Base-by-base conservation (phyloP, 352 stramenopile genomes). In the Pythium chondricola region DNA sequence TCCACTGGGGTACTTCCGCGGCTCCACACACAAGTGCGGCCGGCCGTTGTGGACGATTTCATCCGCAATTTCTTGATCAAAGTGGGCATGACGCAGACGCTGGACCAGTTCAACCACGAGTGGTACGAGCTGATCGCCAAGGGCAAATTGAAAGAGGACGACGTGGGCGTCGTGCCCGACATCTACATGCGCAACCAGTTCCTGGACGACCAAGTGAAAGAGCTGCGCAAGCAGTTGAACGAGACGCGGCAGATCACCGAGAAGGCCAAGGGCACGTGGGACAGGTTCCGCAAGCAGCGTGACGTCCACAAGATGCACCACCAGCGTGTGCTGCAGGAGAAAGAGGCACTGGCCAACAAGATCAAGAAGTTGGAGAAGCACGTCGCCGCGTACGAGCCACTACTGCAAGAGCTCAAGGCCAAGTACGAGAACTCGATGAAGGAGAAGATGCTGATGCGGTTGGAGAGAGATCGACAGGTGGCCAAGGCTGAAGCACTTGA, bases 301-400 rank as follows among this genome's bases (percentile, higher is more conserved):
- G 91, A 98, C 63, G 93, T 96, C 41, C 92, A 98, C 70, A 93
- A 96, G 56, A 97, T 97, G 85, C 86, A 98, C 58, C 93, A 98
- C 74, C 85, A 97, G 66, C 83, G 89, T 33, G 93, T 98, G 31
- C 66, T 97, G 20, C 90, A 98, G 66, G 93, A 98, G 56, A 98
- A 98, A 59, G 84, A 95, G 17, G 86, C 87, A n/a, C 65, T 98
- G 20, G 80, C 85, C 6, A 52, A 41, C 55, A 96, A 98, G 63
- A 91, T 97, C 48, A 88, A 85, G 53, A 88, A 89, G 26, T 69
- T 98, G 18, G 88, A 96, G 46, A 85, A 92, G 31, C 89, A 98
- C 53, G 88, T 92, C 18, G 71, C 88, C 9, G 71, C 83, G 3
- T 98, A 97, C 54, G 93, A 98, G 62, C 93, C 91, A 26, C 65